These are phyloP conservation scores for Curvularia eragrostidis DNA, from an alignment of 2,329 filamentous ascomycete genomes.

Conservation along the genomic window DNA sequence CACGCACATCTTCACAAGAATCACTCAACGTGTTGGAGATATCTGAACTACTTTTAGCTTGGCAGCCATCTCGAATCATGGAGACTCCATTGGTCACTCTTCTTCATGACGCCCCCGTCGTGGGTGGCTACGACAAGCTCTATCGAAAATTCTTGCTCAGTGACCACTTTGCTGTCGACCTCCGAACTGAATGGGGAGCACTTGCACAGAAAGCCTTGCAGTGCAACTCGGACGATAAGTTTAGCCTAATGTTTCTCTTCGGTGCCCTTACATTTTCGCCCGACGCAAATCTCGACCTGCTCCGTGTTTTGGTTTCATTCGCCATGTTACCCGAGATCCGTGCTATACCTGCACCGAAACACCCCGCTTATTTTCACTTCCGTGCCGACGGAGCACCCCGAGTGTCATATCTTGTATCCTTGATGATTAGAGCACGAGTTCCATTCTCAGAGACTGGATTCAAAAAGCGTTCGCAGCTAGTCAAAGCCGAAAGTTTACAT, in stretches of 20 bases:
- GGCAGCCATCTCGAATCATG: constrained; percentile 14
- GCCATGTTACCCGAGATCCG: constrained; percentile 52
- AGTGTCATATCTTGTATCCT: constrained; percentile 7
- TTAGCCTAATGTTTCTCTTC: constrained; percentile 56
- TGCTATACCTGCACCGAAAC: constrained; percentile 46
- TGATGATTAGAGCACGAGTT: constrained; percentile 39
- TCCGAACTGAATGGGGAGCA: constrained; percentile 54
- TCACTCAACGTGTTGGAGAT: constrained; percentile 20
- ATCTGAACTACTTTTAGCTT: constrained; percentile 20
- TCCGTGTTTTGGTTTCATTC: constrained; percentile 57
- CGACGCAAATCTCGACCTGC: constrained; percentile 49
- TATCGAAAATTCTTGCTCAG: constrained; percentile 48
- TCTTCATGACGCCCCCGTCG: constrained; percentile 43
- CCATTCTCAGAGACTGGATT: constrained; percentile 37
- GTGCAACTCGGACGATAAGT: constrained; percentile 33
- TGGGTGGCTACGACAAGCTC: constrained; percentile 50
- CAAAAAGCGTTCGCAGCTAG: constrained; percentile 36
- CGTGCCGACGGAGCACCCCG: constrained; percentile 42
- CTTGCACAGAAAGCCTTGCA: constrained; percentile 50
- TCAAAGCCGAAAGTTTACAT: constrained; percentile 34
- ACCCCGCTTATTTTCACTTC: constrained; percentile 46
- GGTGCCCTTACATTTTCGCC: constrained; percentile 54
- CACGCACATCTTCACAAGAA: background rate
- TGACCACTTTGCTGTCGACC: constrained; percentile 50
- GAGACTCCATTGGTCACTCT: constrained; percentile 17